Conservation (phyloP, 495 filamentous ascomycete genomes). For the Aspergillus incahuasiensis region DNA sequence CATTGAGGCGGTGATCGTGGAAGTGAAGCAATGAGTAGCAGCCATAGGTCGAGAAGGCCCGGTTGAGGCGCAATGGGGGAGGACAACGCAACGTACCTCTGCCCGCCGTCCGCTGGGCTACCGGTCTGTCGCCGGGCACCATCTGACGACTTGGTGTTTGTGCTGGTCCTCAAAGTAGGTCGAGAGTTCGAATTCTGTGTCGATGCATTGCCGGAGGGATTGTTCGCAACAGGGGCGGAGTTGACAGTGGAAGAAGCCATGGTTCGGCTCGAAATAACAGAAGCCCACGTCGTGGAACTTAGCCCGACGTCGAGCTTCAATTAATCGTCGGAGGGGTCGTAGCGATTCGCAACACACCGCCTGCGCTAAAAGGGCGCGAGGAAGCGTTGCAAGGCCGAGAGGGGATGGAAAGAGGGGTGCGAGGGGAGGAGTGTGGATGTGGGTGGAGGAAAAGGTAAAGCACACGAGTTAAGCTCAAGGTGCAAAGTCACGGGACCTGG, state of each 20-base stretch:
- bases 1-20: conserved; percentile 14
- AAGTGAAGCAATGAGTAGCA: conserved; percentile 1
- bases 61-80: conserved; percentile 11
- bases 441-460: conserved; percentile 10
- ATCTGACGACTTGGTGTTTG: conserved; percentile 49
- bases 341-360: conserved; percentile 38
- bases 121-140: conserved; percentile 52
- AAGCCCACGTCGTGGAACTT: conserved; percentile 40
- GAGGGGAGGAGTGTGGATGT: conserved; percentile 9
- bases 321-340: conserved; percentile 17
- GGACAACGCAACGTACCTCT: conserved; percentile 44
- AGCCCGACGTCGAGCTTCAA: conserved; percentile 34
- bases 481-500: conserved; percentile 20
- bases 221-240: conserved; percentile 42
- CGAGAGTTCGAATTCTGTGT: conserved; percentile 34
- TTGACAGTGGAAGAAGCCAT: conserved; percentile 52
- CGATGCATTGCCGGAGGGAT: conserved; percentile 42
- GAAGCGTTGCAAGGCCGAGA: conserved; percentile 10
- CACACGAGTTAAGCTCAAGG: conserved; percentile 8
- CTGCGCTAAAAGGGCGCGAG: conserved; percentile 26
- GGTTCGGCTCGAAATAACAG: conserved; percentile 29
- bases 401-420: conserved; percentile 15
- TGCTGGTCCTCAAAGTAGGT: conserved; percentile 47
- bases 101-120: conserved; percentile 50
- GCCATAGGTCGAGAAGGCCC: conserved; percentile 5